Conservation (phyloP, 2,329 filamentous ascomycete species). For the Davidsoniella neocaledoniae region DNA sequence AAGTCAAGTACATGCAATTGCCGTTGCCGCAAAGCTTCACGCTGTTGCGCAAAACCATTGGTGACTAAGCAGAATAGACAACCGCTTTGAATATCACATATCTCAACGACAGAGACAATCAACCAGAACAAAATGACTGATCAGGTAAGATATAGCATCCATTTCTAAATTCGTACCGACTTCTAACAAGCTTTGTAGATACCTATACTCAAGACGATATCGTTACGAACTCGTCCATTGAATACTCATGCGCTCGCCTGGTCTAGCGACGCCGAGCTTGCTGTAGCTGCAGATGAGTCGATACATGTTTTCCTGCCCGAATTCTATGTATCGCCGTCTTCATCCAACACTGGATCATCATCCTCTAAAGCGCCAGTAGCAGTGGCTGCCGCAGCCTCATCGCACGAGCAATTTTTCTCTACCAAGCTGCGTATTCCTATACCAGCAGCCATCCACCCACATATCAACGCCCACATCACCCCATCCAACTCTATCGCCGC, state of each 20-base stretch:
- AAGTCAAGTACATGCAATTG: too few species aligned
- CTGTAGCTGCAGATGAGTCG: constrained; percentile 38
- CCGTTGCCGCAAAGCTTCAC: too few species aligned
- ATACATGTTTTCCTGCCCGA: constrained; percentile 35
- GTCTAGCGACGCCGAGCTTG: constrained; percentile 41
- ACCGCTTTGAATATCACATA: too few species aligned
- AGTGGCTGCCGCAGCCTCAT: constrained; percentile 15
- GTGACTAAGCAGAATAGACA: too few species aligned
- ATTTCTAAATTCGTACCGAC: background rate
- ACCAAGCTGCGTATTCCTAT: constrained; percentile 13
- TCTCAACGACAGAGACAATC: too few species aligned
- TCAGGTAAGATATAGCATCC: constrained; percentile 2
- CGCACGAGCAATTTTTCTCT: constrained; percentile 14
- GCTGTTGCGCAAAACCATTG: too few species aligned
- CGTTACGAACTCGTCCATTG: constrained; percentile 27
- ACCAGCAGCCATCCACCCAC: constrained; percentile 10
- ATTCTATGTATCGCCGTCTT: constrained; percentile 18
- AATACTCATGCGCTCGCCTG: constrained; percentile 29
- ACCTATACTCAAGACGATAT: constrained; percentile 30
- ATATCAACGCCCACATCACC: constrained; percentile 8
- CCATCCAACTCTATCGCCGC: background rate
- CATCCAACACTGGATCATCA: background rate
- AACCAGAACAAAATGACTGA: constrained; percentile 1
- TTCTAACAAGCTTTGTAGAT: constrained; percentile 18
- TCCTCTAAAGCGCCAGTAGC: constrained; percentile 1